phyloP scores from a whole-genome alignment of 768 basidiomycete genomes.

The Auriculariales sp. region DNA sequence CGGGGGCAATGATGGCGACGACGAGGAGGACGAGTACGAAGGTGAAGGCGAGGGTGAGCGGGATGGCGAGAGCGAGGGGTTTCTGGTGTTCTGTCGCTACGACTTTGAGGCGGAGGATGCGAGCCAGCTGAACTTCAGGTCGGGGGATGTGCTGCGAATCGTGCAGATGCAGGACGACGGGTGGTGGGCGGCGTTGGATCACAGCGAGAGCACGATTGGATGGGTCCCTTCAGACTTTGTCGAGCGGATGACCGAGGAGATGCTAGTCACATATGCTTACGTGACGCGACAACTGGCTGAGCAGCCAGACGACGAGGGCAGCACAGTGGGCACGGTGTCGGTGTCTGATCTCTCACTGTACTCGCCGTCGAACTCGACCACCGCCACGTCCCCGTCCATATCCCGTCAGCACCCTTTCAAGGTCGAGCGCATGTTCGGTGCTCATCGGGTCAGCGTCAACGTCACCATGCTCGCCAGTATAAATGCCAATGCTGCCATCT shows the following conservation, averaged over 20 bases:
- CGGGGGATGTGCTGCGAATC: slow-evolving; percentile 53
- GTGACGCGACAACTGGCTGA: slow-evolving; percentile 12
- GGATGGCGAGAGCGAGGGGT: slow-evolving; percentile 9
- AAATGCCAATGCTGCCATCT: too few relatives aligned
- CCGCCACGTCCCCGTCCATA: neutral
- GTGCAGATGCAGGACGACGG: slow-evolving; percentile 57
- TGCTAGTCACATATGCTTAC: slow-evolving; percentile 31
- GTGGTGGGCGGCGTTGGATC: slow-evolving; percentile 69
- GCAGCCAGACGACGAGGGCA: neutral
- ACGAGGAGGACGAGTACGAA: too few relatives aligned
- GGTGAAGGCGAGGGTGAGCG: too few relatives aligned
- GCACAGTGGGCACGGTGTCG: neutral
- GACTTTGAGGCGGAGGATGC: slow-evolving; percentile 52
- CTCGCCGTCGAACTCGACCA: too few relatives aligned
- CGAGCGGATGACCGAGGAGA: slow-evolving; percentile 32
- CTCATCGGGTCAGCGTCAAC: neutral
- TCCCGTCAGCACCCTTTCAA: neutral
- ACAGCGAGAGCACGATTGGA: slow-evolving; percentile 37
- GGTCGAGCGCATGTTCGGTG: neutral
- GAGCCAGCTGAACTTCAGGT: slow-evolving; percentile 44
- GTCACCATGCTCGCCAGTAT: neutral
- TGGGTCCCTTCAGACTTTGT: slow-evolving; percentile 73
- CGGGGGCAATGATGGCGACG: too few relatives aligned
- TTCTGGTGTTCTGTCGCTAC: slow-evolving; percentile 48
- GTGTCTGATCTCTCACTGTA: neutral